Conservation (phyloP, 2,329 filamentous ascomycete species). For the Aspergillus intermedius region DNA sequence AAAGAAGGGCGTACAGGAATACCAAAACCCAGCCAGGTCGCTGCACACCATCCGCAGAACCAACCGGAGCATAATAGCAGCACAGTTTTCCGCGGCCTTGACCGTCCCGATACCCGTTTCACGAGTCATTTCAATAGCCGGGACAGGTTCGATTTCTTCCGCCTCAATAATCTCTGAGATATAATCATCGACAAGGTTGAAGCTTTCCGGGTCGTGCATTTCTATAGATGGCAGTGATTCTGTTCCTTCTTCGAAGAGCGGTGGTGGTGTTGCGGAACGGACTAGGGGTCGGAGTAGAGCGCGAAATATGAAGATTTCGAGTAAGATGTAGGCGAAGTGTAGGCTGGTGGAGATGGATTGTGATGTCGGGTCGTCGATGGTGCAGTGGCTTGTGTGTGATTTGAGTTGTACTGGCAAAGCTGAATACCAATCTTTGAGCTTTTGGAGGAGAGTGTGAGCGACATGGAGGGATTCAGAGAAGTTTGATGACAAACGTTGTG, state of each 20-base stretch:
- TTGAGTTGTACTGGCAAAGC: slow-evolving; percentile 12
- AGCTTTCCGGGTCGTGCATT: not conserved
- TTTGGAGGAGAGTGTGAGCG: slow-evolving; percentile 13
- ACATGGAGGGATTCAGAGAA: slow-evolving; percentile 15
- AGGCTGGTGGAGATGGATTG: slow-evolving; percentile 8
- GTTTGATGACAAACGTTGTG: slow-evolving; percentile 16
- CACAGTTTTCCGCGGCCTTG: slow-evolving; percentile 17
- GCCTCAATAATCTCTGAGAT: slow-evolving; percentile 7
- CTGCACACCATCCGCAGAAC: slow-evolving; percentile 12
- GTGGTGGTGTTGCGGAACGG: slow-evolving; percentile 9
- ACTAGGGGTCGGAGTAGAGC: slow-evolving; percentile 18
- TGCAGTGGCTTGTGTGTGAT: slow-evolving; percentile 6
- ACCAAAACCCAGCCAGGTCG: slow-evolving; percentile 15
- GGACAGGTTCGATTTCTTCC: slow-evolving; percentile 8
- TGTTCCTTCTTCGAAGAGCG: slow-evolving; percentile 8
- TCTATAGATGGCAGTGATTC: not conserved
- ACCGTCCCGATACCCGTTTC: slow-evolving; percentile 11
- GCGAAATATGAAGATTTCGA: slow-evolving; percentile 21
- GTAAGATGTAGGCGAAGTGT: slow-evolving; percentile 20
- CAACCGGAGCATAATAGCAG: slow-evolving; percentile 14
- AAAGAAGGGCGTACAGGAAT: slow-evolving; percentile 13
- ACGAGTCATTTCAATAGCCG: slow-evolving; percentile 8
- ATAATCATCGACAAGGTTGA: slow-evolving; percentile 7
- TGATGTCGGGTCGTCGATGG: slow-evolving; percentile 5
- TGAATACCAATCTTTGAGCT: slow-evolving; percentile 19